A percentile compares a stretch with the other conserved stretches of the same genome.
Evolutionary conservation across 176 grass and related monocot species (phyloP).

Genomic region (Lolium multiflorum): DNA sequence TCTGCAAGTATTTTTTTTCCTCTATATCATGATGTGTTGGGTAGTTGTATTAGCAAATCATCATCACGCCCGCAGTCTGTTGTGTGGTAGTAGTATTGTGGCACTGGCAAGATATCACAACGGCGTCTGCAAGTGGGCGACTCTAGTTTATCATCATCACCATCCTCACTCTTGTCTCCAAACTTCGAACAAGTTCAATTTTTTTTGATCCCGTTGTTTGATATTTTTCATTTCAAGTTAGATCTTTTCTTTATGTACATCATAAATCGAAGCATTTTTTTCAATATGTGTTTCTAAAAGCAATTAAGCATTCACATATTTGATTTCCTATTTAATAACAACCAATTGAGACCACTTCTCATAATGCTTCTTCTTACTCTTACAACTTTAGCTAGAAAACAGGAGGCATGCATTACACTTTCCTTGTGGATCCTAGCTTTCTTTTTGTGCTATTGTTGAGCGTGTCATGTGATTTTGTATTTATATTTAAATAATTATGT

Average conservation of each 20-base stretch:
- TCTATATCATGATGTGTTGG: too few species aligned
- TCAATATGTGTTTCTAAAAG: background rate
- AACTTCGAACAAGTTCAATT: too few species aligned
- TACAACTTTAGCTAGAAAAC: constrained; percentile 11
- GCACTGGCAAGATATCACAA: too few species aligned
- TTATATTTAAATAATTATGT: constrained; percentile 45
- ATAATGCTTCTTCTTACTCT: background rate
- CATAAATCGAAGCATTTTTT: constrained; percentile 1
- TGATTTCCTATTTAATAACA: background rate
- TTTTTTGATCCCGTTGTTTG: too few species aligned
- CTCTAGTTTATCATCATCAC: too few species aligned
- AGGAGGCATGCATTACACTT: background rate
- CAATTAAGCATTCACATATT: background rate
- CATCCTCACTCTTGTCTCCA: too few species aligned
- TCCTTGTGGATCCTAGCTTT: constrained; percentile 27
- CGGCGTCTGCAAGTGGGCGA: too few species aligned
- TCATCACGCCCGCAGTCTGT: too few species aligned
- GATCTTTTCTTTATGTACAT: constrained; percentile 12
- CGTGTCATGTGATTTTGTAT: background rate
- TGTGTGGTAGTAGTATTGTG: too few species aligned
- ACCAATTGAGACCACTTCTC: background rate
- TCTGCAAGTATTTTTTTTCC: too few species aligned
- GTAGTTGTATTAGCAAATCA: too few species aligned
- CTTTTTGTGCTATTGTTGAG: constrained; percentile 5
- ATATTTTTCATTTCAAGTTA: background rate